A percentile compares a stretch with the other conserved stretches of the same genome.
These are phyloP conservation scores for Arabis alpina DNA, from an alignment of 345 rosid species.

Conservation along the genomic window DNA sequence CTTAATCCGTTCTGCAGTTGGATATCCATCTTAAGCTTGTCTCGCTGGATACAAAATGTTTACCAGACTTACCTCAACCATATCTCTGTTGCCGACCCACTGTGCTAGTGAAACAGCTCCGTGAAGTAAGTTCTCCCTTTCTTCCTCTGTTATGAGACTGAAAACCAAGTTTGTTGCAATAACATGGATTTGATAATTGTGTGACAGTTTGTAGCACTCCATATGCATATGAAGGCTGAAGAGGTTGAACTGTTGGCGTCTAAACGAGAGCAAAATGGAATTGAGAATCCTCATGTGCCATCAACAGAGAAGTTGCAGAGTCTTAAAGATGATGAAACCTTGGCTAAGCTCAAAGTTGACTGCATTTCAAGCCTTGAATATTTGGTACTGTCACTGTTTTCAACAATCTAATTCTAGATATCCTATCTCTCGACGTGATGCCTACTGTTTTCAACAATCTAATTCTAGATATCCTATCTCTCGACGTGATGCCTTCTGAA, in stretches of 20 bases:
- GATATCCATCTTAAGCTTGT: constrained; percentile 74
- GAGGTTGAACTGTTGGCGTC: constrained; percentile 68
- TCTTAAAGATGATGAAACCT: constrained; percentile 59
- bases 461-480: constrained; percentile 4
- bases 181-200: constrained; percentile 15
- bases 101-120: constrained; percentile 65
- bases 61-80: constrained; percentile 69
- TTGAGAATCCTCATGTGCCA: constrained; percentile 3
- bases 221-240: constrained; percentile 59
- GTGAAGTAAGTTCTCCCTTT: constrained; percentile 64
- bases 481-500: neutral
- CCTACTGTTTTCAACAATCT: neutral
- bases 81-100: constrained; percentile 71
- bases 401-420: neutral
- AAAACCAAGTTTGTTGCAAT: neutral
- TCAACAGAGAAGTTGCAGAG: constrained; percentile 46
- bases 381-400: constrained; percentile 17
- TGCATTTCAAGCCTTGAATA: constrained; percentile 21
- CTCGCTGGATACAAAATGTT: constrained; percentile 58
- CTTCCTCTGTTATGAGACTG: constrained; percentile 36
- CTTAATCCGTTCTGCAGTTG: constrained; percentile 50
- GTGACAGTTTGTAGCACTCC: constrained; percentile 65
- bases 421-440: neutral
- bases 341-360: constrained; percentile 17
- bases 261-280: constrained; percentile 32